These are phyloP conservation scores for Hymenoscyphus repandus DNA, from an alignment of 2,329 filamentous ascomycete species.

Conservation along the genomic window DNA sequence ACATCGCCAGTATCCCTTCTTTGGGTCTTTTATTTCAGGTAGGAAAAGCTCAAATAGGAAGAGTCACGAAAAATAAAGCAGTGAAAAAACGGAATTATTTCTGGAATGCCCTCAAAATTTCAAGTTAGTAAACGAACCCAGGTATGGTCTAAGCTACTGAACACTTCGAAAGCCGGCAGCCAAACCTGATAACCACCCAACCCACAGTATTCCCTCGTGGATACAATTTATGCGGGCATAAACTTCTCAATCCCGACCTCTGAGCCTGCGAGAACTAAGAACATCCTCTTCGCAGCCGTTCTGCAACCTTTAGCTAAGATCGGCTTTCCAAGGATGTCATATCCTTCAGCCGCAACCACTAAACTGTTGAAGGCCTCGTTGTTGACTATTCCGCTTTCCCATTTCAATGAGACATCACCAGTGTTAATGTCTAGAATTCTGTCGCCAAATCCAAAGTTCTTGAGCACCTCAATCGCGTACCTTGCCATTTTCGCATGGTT, in stretches of 20 bases:
- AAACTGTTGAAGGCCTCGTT: constrained; percentile 12
- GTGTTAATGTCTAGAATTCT: background rate
- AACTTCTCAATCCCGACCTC: constrained; percentile 10
- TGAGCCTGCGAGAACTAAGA: constrained; percentile 9
- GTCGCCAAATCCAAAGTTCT: constrained; percentile 16
- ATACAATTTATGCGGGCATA: background rate
- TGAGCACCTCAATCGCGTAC: constrained; percentile 10
- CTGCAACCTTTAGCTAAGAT: constrained; percentile 3
- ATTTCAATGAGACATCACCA: constrained; percentile 4
- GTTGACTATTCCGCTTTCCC: constrained; percentile 10
- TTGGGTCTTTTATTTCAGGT: no score
- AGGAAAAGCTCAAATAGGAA: no score
- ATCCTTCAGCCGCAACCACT: constrained; percentile 9
- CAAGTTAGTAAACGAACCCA: no score
- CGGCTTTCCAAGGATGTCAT: constrained; percentile 3
- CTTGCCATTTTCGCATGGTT: constrained; percentile 10
- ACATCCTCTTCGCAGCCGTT: constrained; percentile 11
- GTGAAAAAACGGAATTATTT: no score
- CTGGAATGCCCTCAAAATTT: no score
- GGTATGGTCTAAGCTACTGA: no score
- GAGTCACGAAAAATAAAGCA: no score
- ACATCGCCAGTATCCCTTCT: no score
- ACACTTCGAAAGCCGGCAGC: no score
- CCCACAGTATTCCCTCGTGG: no score
- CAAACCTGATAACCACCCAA: no score